Evolutionary conservation across 805 yeast genomes (phyloP).

Genomic region (Candida orba): DNA sequence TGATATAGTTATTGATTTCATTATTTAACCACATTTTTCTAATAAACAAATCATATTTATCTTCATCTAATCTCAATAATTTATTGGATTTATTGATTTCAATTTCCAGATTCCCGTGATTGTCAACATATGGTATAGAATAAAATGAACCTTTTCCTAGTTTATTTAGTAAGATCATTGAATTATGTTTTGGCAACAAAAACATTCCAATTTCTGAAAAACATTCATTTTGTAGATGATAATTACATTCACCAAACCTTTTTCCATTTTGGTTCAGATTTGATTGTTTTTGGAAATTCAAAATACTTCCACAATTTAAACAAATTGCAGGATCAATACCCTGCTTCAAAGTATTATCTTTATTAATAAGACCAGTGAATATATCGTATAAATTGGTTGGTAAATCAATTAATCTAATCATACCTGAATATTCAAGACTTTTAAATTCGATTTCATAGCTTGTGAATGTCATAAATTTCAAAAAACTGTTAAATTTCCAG

Average conservation of each 20-base stretch:
- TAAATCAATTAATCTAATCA: conserved; percentile 50
- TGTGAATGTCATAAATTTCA: conserved; percentile 15
- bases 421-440: conserved; percentile 55
- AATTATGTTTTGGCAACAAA: conserved; percentile 61
- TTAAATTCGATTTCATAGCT: conserved; percentile 16
- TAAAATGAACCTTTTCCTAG: conserved; percentile 73
- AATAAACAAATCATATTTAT: conserved; percentile 58
- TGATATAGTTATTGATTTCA: conserved; percentile 68
- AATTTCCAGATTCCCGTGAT: conserved; percentile 79
- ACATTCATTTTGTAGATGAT: conserved; percentile 60
- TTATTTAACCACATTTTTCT: conserved; percentile 72
- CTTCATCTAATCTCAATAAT: conserved; percentile 56
- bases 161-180: conserved; percentile 55
- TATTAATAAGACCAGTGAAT: conserved; percentile 49
- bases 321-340: conserved; percentile 76
- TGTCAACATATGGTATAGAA: conserved; percentile 77
- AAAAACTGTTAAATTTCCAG: conserved; percentile 12
- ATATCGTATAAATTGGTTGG: conserved; percentile 64
- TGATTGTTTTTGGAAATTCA: conserved; percentile 58
- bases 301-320: conserved; percentile 65
- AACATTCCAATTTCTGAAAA: conserved; percentile 63
- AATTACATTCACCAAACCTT: conserved; percentile 69
- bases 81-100: conserved; percentile 58
- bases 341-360: conserved; percentile 29
- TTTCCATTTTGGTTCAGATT: conserved; percentile 32